Percentiles rank a stretch among this genome's conserved stretches.
These are phyloP conservation scores for Alternaria sp. DNA, from an alignment of 2,329 filamentous ascomycete genomes.

Conservation along the genomic window DNA sequence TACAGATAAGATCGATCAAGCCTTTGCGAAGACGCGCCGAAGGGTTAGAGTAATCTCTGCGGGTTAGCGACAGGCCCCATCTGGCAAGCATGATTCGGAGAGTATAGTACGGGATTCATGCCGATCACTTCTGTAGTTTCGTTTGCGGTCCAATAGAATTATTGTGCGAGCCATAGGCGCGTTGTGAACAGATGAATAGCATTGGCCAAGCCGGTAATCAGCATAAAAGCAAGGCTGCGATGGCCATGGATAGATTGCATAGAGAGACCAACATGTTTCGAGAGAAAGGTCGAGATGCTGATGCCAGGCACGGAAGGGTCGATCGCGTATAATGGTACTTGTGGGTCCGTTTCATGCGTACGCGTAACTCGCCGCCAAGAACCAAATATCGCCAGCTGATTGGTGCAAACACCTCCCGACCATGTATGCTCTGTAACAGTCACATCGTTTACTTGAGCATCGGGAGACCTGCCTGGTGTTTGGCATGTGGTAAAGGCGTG, in stretches of 20 bases:
- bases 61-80: slow-evolving; percentile 12
- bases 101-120: slow-evolving; percentile 10
- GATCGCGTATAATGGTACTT: slow-evolving; percentile 15
- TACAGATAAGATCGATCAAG: slow-evolving; percentile 16
- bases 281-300: slow-evolving; percentile 8
- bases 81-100: slow-evolving; percentile 4
- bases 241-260: slow-evolving; percentile 19
- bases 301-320: slow-evolving; percentile 1
- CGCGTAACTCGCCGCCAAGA: slow-evolving; percentile 15
- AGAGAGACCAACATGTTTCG: slow-evolving; percentile 10
- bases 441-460: slow-evolving; percentile 6
- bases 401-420: slow-evolving; percentile 10
- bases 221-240: background rate
- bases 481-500: background rate
- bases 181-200: slow-evolving; percentile 2
- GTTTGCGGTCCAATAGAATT: slow-evolving; percentile 10
- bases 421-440: slow-evolving; percentile 17
- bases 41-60: slow-evolving; percentile 7
- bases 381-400: slow-evolving; percentile 1
- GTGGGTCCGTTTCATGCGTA: slow-evolving; percentile 26
- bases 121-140: slow-evolving; percentile 23
- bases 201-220: slow-evolving; percentile 8
- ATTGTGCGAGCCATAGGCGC: background rate
- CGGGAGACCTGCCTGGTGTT: background rate
- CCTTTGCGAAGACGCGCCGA: slow-evolving; percentile 12